phyloP scores from a whole-genome alignment of 306 rosid species.

The Quercus bicolor region DNA sequence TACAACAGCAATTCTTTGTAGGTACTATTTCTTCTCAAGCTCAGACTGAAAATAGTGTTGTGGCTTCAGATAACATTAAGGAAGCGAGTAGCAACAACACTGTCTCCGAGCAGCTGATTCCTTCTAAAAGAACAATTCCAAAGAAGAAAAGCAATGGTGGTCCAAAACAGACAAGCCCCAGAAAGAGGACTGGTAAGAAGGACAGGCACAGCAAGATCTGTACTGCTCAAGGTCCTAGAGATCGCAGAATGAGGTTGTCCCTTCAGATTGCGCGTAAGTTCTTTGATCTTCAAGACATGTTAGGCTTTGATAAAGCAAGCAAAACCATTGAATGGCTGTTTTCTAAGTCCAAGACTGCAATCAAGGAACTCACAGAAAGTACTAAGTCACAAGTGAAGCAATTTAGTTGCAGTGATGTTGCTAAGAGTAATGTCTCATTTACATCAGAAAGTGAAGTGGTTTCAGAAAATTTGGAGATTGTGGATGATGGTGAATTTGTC shows the following conservation, averaged over 20 bases:
- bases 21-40: not conserved
- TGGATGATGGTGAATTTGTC: not conserved
- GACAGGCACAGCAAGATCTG: slow-evolving; percentile 63
- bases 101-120: not conserved
- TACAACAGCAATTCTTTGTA: slow-evolving; percentile 31
- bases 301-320: slow-evolving; percentile 61
- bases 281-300: slow-evolving; percentile 59
- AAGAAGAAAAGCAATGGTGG: not conserved
- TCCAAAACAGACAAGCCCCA: not conserved
- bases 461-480: not conserved
- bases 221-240: slow-evolving; percentile 55
- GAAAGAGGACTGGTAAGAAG: slow-evolving; percentile 45
- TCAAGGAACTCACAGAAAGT: slow-evolving; percentile 35
- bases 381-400: not conserved
- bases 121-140: not conserved
- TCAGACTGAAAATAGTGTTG: slow-evolving; percentile 9
- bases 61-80: not conserved
- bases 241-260: slow-evolving; percentile 55
- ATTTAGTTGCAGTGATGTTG: not conserved
- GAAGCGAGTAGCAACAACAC: not conserved
- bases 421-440: not conserved
- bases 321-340: slow-evolving; percentile 57
- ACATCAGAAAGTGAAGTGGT: slow-evolving; percentile 12
- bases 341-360: slow-evolving; percentile 37
- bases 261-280: slow-evolving; percentile 50